Evolutionary conservation across 805 yeast genomes (phyloP), one percentile per base, ranked within the genome.

Genomic region (Kodamaea kakaduensis): DNA sequence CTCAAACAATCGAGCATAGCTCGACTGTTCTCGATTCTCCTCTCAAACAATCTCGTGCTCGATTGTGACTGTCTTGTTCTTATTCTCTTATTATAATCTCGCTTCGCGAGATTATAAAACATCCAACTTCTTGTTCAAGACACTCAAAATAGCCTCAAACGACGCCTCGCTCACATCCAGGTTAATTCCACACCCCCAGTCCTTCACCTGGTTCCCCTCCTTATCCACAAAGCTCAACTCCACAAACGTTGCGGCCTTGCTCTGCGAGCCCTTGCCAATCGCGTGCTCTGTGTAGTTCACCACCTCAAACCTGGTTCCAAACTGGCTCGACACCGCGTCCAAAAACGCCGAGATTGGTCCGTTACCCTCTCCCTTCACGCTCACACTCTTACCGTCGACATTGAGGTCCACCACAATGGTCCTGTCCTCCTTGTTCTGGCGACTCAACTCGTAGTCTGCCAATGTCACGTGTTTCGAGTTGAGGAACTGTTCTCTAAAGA

Each of bases 291-390:
- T 68, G 59, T 82, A 82, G 54, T 77, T 72, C 46, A 73, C 72
- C 19, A 82, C 84, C 59, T 78, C 84, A 27, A 82, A 64, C 42
- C 66, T 64, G 38, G 69, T 64, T 25, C 74, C 74, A 34, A 77
- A 66, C 41, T 69, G 64, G 34, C 66, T 58, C 16, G 80, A 66
- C 31, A 81, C 55, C 12, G 87, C 86, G 56, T 79, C 78, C 36
- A 78, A 66, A 56, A 81, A 77, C 2, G 88, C 75, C 24, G 89
- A 82, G 42, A 82, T 79, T 40, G 88, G 89, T 50, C 90, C 90
- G 50, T 82, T 82, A 61, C 90, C 90, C 18, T 67, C 54, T 50
- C 89, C 88, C 21, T 56, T 50, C 32, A 77, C 61, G 31, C 54
- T 46, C 25, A 42, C 32, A 10, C 17, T 32, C 13, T 40, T 27